These are phyloP conservation scores for Cicer judaicum DNA, from an alignment of 306 rosid genomes.

Conservation along the genomic window DNA sequence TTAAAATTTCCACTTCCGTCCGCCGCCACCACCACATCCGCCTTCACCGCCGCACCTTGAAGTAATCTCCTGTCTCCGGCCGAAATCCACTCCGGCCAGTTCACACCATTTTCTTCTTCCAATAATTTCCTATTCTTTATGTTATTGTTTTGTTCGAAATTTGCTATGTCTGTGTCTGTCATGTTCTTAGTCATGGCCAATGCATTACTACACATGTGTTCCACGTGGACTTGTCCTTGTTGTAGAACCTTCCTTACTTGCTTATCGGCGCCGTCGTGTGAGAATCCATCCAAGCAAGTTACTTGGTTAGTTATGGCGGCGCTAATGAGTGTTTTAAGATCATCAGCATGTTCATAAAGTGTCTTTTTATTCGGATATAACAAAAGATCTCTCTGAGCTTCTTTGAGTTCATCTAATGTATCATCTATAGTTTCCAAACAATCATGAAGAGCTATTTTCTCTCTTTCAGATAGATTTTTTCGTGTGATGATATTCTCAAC, in stretches of 20 bases:
- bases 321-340: slow-evolving; percentile 72
- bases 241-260: slow-evolving; percentile 50
- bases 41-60: slow-evolving; percentile 55
- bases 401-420: slow-evolving; percentile 66
- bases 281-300: slow-evolving; percentile 88
- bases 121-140: slow-evolving; percentile 39
- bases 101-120: slow-evolving; percentile 18
- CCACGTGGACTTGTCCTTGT: slow-evolving; percentile 64
- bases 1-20: slow-evolving; percentile 75
- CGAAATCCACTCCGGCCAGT: slow-evolving; percentile 89
- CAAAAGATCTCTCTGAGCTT: slow-evolving; percentile 50
- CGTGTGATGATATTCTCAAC: slow-evolving; percentile 46
- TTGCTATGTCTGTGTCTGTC: slow-evolving; percentile 69
- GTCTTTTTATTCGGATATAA: slow-evolving; percentile 59
- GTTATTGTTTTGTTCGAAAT: slow-evolving; percentile 15
- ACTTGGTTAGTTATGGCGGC: slow-evolving; percentile 76
- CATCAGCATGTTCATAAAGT: slow-evolving; percentile 63
- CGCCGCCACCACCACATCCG: slow-evolving; percentile 78
- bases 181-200: slow-evolving; percentile 80
- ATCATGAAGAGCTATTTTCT: slow-evolving; percentile 67
- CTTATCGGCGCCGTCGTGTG: slow-evolving; percentile 61
- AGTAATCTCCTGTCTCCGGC: slow-evolving; percentile 63
- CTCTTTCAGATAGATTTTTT: slow-evolving; percentile 55
- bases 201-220: slow-evolving; percentile 75
- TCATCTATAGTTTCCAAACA: slow-evolving; percentile 71